A percentile compares a stretch with the other conserved stretches of the same genome.
Conservation (phyloP, 768 basidiomycete genomes). For the Tubosaeta brunneosetosa region DNA sequence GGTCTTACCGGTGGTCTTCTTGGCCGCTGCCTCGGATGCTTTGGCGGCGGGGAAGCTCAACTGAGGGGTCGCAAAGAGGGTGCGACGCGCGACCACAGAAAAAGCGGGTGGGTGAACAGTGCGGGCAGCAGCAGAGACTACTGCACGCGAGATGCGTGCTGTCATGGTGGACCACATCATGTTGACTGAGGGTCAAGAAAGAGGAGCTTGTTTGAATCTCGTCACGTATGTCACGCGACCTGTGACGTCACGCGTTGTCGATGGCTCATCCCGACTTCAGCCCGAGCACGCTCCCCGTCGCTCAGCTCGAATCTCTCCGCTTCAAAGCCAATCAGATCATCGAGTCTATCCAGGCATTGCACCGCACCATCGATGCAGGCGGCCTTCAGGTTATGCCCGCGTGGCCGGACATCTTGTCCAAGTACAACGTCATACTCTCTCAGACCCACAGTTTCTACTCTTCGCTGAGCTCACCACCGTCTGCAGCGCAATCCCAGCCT, state of each 20-base stretch:
- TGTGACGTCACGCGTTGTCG: conserved; percentile 6
- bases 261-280: conserved; percentile 16
- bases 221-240: conserved; percentile 21
- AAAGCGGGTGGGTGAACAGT: background rate
- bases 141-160: background rate
- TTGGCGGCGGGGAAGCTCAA: conserved; percentile 9
- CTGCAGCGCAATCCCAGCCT: conserved; percentile 11
- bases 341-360: conserved; percentile 65
- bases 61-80: conserved; percentile 21
- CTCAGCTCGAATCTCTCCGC: conserved; percentile 70
- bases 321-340: conserved; percentile 78
- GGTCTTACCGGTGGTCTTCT: background rate
- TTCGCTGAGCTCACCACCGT: conserved; percentile 45
- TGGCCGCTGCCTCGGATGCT: background rate
- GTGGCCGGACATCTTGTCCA: conserved; percentile 84
- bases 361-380: conserved; percentile 53
- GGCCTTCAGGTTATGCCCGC: conserved; percentile 53
- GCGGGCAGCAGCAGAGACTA: conserved; percentile 1
- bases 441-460: conserved; percentile 77
- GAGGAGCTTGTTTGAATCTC: background rate
- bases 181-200: background rate
- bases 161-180: conserved; percentile 17
- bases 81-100: conserved; percentile 18
- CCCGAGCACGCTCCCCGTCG: conserved; percentile 46
- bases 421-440: conserved; percentile 80